phyloP scores from a whole-genome alignment of 2,329 filamentous ascomycete genomes.

The Trichophyton simii region DNA sequence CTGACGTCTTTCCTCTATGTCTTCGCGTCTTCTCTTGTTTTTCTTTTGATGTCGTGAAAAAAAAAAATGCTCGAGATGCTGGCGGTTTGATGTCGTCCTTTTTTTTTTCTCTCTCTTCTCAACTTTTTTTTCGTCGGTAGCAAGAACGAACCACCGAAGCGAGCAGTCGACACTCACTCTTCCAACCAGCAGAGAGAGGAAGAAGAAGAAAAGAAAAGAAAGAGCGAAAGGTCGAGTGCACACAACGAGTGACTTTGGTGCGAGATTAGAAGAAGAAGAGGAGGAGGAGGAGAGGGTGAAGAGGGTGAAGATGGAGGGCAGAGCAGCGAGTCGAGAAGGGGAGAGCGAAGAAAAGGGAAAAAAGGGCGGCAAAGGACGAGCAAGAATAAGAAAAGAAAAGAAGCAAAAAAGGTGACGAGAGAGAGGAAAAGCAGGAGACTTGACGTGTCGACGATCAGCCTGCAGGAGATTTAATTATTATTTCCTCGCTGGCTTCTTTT shows the following conservation, averaged over 20 bases:
- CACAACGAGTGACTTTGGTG: background rate
- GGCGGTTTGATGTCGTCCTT: background rate
- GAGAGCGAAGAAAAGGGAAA: background rate
- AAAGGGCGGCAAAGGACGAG: background rate
- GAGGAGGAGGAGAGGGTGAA: background rate
- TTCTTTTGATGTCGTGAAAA: background rate
- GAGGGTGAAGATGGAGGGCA: too few species aligned
- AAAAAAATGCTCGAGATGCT: too few species aligned
- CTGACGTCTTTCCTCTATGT: background rate
- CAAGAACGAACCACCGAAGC: background rate
- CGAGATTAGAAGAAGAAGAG: background rate
- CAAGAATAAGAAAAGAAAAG: background rate
- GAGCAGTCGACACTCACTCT: background rate
- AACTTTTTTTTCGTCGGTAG: background rate
- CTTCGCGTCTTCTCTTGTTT: background rate
- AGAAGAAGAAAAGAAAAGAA: background rate
- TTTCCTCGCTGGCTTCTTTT: too few species aligned
- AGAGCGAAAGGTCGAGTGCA: background rate
- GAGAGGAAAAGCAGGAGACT: background rate
- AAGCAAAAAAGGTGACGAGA: background rate
- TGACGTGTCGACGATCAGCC: conserved; percentile 1
- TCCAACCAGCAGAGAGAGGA: conserved; percentile 1
- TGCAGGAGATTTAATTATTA: background rate
- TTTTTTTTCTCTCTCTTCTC: background rate
- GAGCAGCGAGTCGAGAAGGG: background rate